Base-by-base conservation (phyloP, 192 early-diverging fungal species). In the Coemansia sp. region DNA sequence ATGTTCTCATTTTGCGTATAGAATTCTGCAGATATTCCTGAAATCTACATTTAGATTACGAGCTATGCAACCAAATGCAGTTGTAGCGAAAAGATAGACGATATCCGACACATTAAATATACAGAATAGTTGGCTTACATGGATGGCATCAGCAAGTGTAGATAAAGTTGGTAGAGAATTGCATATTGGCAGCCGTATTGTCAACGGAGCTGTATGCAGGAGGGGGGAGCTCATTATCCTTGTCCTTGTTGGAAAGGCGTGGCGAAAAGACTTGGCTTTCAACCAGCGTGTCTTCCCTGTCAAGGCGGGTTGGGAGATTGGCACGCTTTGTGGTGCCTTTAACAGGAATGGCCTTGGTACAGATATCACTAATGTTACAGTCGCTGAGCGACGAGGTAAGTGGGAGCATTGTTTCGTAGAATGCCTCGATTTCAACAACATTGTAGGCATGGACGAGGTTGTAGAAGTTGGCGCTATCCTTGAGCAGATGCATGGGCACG, bases 201-300 rank as follows among this genome's bases (percentile, higher is more conserved):
- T 52, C 22, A 52, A 14, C 22, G 49, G 55, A 8, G 34, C 32
- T 17, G 55, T 57, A 57, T 32, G 55, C 25, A 2, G 55, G 33
- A 13, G 38, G 38, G 35, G 55, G 33, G 8, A 57, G 32, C 8
- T 57, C 55, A 33, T 36, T 36, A 36, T 4, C 13, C 34, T n/a
- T 5, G 14, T 1, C 15, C 15, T 33, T 57, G 55, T 17, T 36
- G 23, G 49, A 20, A 52, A 11, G 7, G 22, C 5, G 9, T 25
- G 23, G 49, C 19, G 33, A 57, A 19, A 57, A 57, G 2, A 15
- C 15, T 10, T 57, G 25, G 33, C 55, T 57, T 36, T 57, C 55
- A 57, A 57, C 55, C 55, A 57, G 33, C 2, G 55, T 57, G 34
- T 57, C 35, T 35, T 57, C 55, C 23, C 55, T 57, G 6, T 57